Evolutionary conservation across 768 basidiomycete genomes (phyloP).

Genomic region (Strobilomyces dryophilus): DNA sequence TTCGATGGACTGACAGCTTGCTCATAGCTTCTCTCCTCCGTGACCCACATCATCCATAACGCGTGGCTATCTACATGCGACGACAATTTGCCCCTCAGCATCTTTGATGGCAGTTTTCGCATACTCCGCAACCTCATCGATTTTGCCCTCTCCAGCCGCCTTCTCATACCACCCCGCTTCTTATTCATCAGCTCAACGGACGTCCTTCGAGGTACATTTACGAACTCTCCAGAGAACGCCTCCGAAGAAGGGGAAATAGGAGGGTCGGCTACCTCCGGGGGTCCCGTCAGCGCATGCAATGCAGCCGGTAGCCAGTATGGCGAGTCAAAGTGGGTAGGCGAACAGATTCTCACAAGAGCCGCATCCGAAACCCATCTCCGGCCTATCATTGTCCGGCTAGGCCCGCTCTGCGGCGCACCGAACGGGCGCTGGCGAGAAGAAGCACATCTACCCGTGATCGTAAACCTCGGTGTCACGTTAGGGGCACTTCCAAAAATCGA

Average conservation of each 20-base stretch:
- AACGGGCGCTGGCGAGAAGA: slow-evolving; percentile 38
- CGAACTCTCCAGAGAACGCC: not conserved
- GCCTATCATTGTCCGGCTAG: slow-evolving; percentile 33
- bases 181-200: slow-evolving; percentile 31
- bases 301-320: slow-evolving; percentile 9
- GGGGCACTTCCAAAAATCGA: slow-evolving; percentile 17
- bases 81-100: slow-evolving; percentile 1
- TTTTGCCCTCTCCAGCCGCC: slow-evolving; percentile 32
- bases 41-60: slow-evolving; percentile 39
- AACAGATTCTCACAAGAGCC: slow-evolving; percentile 21
- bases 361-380: slow-evolving; percentile 16
- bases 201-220: slow-evolving; percentile 1
- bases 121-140: slow-evolving; percentile 33
- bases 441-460: slow-evolving; percentile 36
- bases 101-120: slow-evolving; percentile 8
- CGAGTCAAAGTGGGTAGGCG: slow-evolving; percentile 23
- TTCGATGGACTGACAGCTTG: not conserved
- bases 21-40: slow-evolving; percentile 17
- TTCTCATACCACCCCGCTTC: slow-evolving; percentile 25
- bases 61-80: slow-evolving; percentile 13
- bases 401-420: slow-evolving; percentile 33
- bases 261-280: not conserved
- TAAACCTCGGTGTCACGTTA: slow-evolving; percentile 18
- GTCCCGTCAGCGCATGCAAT: slow-evolving; percentile 5
- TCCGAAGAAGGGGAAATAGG: not conserved